Conservation (phyloP, 2,329 filamentous ascomycete genomes). For the Beauveria australis region DNA sequence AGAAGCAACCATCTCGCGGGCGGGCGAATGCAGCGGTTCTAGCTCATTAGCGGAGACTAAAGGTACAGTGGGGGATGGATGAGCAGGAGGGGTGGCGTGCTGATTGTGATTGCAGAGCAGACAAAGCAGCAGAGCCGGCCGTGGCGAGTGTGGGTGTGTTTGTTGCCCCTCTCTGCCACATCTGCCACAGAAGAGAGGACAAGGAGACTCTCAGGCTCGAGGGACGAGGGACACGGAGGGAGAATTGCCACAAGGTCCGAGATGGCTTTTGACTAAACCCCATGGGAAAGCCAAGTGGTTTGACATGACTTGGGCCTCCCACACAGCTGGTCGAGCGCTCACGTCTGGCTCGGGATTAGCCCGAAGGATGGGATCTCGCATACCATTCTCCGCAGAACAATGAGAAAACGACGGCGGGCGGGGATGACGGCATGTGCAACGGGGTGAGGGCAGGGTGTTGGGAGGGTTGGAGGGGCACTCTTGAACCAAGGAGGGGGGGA, state of each 20-base stretch:
- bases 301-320: background rate
- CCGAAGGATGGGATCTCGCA: background rate
- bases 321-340: background rate
- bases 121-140: background rate
- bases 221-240: background rate
- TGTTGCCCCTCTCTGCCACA: background rate
- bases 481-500: background rate
- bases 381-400: background rate
- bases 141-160: background rate
- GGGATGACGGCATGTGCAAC: conserved; percentile 11
- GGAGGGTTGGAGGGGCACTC: background rate
- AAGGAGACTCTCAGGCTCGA: background rate
- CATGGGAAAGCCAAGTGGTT: background rate
- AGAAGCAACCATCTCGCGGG: background rate
- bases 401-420: background rate
- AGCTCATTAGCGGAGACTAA: background rate
- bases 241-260: background rate
- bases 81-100: background rate
- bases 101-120: background rate
- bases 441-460: background rate
- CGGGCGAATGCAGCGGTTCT: background rate
- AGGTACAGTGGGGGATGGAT: background rate
- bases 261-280: background rate
- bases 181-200: background rate
- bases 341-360: background rate